Evolutionary conservation across 2,329 filamentous ascomycete genomes (phyloP), one percentile per base, ranked within the genome.

Genomic region (Dactylonectria estremocensis): DNA sequence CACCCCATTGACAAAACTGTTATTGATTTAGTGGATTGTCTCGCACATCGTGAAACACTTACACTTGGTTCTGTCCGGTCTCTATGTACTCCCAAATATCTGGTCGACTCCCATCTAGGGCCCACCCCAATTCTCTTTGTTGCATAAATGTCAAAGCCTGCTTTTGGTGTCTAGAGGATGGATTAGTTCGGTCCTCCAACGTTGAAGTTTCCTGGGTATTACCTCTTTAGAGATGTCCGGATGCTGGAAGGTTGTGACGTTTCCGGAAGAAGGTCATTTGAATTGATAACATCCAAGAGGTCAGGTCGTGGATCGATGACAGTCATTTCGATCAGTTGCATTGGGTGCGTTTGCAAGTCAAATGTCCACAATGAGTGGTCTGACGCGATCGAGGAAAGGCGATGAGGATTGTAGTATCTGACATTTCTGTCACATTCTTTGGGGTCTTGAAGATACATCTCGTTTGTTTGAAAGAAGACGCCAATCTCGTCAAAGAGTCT

Each of bases 391-490:
- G 40, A 14, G n/a, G 57, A 60, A 20, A 60, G 46, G 16, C 33
- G 11, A 4, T 60, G 57, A n/a, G 57, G 57, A 31, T 60, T 60
- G 20, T 22, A 60, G n/a, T 60, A 60, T 18, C n/a, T 18, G 5
- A 37, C 46, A 5, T 60, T 16, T 3, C 16, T 33, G 3, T 52
- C 5, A 11, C 20, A 60, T 5, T 52, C 24, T 1, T 20, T 16
- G 13, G 57, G 57, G 18, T 60, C 57, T 60, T 60, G 57, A 14
- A 60, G 57, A 33, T 43, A 52, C 5, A 60, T 14, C 18, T 60
- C 31, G 13, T 60, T 43, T 3, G 50, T 33, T 22, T 60, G 33
- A 28, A 60, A 60, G n/a, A 31, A 60, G 16, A 11, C 22, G 9
- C 46, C 57, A 24, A 60, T 43, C 13, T 60, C 57, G 5, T 52